Conservation (phyloP, 73 alveolate species). For the Paramecium caudatum region DNA sequence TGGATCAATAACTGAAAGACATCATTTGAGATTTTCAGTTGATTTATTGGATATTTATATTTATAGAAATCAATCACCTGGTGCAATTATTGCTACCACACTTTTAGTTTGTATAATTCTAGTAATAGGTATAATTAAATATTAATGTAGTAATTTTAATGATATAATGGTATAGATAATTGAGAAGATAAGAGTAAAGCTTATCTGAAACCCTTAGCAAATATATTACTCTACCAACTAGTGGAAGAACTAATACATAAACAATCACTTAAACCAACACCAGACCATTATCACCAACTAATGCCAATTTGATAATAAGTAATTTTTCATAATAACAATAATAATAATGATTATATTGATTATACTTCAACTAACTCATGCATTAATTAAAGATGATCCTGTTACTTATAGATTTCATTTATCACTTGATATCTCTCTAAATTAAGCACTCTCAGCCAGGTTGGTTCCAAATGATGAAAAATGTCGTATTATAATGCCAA, state of each 20-base stretch:
- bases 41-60: not conserved
- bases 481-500: too few relatives aligned
- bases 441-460: too few relatives aligned
- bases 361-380: not conserved
- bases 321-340: not conserved
- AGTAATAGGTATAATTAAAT: not conserved
- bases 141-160: not conserved
- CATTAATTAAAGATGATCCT: too few relatives aligned
- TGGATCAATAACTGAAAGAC: constrained; percentile 23
- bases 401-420: too few relatives aligned
- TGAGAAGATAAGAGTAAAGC: not conserved
- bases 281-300: constrained; percentile 25
- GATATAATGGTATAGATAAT: not conserved
- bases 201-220: not conserved
- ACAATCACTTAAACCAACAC: not conserved
- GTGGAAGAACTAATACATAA: constrained; percentile 32
- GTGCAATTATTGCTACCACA: not conserved
- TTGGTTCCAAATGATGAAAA: too few relatives aligned
- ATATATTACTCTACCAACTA: constrained; percentile 15
- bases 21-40: not conserved
- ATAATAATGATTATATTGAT: not conserved
- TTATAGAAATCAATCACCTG: not conserved
- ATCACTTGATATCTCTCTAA: too few relatives aligned
- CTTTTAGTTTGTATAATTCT: not conserved
- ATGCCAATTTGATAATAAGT: not conserved